phyloP scores from a whole-genome alignment of 1,284 basidiomycete genomes.

The Grifola frondosa region DNA sequence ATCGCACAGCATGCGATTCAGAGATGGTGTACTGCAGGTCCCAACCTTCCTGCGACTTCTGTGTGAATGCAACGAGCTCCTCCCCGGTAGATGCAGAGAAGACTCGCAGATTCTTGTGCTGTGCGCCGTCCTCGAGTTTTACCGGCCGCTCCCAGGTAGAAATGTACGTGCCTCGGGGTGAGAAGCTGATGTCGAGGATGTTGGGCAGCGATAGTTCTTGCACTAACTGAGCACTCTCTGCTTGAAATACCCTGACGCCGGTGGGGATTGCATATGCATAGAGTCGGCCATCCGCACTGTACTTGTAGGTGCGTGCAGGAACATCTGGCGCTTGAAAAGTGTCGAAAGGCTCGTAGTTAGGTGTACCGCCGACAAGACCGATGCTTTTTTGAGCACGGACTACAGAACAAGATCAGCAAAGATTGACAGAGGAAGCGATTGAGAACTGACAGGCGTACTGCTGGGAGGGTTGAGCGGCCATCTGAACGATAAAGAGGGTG shows the following conservation, averaged over 20 bases:
- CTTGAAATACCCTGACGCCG: slow-evolving; percentile 78
- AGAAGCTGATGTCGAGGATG: slow-evolving; percentile 85
- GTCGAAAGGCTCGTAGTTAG: slow-evolving; percentile 69
- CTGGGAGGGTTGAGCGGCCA: slow-evolving; percentile 68
- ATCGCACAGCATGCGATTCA: slow-evolving; percentile 86
- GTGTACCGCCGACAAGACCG: slow-evolving; percentile 81
- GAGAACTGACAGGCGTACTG: slow-evolving; percentile 75
- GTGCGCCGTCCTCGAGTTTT: slow-evolving; percentile 78
- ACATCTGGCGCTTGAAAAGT: slow-evolving; percentile 70
- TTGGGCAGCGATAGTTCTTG: slow-evolving; percentile 71
- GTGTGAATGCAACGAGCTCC: slow-evolving; percentile 78
- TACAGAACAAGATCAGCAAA: slow-evolving; percentile 32
- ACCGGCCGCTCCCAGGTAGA: slow-evolving; percentile 92
- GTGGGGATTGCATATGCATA: slow-evolving; percentile 82
- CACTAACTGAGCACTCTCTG: slow-evolving; percentile 69
- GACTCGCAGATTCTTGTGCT: slow-evolving; percentile 87
- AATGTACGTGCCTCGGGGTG: slow-evolving; percentile 88
- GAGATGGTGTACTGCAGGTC: slow-evolving; percentile 90
- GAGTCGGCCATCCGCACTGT: slow-evolving; percentile 86
- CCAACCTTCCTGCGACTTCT: slow-evolving; percentile 85
- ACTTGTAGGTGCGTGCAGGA: slow-evolving; percentile 74
- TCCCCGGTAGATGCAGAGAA: slow-evolving; percentile 83
- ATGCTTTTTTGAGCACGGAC: slow-evolving; percentile 93
- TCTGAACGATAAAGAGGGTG: slow-evolving; percentile 33
- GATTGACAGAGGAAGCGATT: slow-evolving; percentile 4